Evolutionary conservation across 805 yeast genomes (phyloP).

Genomic region (Kockiozyma suomiensis): DNA sequence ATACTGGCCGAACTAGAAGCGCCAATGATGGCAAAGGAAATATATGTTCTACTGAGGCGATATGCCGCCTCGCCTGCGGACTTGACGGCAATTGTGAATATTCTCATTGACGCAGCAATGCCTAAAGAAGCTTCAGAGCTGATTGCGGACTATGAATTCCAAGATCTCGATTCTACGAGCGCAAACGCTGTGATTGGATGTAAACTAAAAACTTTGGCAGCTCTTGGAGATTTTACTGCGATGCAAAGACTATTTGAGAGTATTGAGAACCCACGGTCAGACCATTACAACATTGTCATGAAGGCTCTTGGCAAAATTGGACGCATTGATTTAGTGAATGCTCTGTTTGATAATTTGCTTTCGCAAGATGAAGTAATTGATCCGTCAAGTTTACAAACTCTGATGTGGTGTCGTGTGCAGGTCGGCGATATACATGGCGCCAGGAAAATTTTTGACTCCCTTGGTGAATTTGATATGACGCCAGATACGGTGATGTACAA

Average conservation of each 20-base stretch:
- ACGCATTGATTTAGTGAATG: conserved; percentile 17
- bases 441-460: conserved; percentile 9
- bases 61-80: conserved; percentile 11
- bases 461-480: conserved; percentile 7
- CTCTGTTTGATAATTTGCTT: conserved; percentile 17
- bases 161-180: neutral
- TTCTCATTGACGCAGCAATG: neutral
- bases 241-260: conserved; percentile 29
- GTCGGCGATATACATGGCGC: conserved; percentile 29
- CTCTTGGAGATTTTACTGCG: conserved; percentile 13
- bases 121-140: conserved; percentile 12
- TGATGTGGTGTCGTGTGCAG: conserved; percentile 20
- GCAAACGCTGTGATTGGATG: conserved; percentile 8
- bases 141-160: conserved; percentile 5
- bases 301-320: conserved; percentile 28
- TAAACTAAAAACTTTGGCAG: conserved; percentile 20
- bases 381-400: conserved; percentile 1
- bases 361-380: conserved; percentile 3
- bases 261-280: conserved; percentile 9
- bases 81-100: conserved; percentile 4
- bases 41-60: conserved; percentile 6
- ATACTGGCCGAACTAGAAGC: conserved; percentile 14
- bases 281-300: conserved; percentile 26
- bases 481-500: conserved; percentile 22
- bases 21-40: conserved; percentile 9